Conservation (phyloP, 1,284 basidiomycete species). For the Tilletia horrida region DNA sequence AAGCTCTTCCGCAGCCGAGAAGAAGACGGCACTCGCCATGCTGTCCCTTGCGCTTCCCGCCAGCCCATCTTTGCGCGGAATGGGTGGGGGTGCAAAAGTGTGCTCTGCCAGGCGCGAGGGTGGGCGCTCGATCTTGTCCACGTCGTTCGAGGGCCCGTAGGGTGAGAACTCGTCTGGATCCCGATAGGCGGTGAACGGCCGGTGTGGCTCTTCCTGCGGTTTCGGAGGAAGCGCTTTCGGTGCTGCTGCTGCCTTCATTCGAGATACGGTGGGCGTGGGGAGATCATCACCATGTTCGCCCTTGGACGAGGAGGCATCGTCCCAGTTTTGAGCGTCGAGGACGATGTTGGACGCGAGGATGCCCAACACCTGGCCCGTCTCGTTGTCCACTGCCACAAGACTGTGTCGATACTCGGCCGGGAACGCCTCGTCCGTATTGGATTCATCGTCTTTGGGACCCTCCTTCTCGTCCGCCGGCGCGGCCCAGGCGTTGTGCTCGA, state of each 20-base stretch:
- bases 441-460: no score
- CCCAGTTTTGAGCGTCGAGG: conserved; percentile 21
- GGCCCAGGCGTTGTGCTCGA: conserved; percentile 2
- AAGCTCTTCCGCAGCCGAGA: conserved; percentile 28
- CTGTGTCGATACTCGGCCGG: conserved; percentile 31
- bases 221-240: conserved; percentile 7
- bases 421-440: background rate
- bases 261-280: conserved; percentile 22
- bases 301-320: background rate
- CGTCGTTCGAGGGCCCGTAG: conserved; percentile 2
- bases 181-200: conserved; percentile 25
- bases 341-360: conserved; percentile 34
- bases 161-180: conserved; percentile 22
- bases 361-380: conserved; percentile 38
- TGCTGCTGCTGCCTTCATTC: background rate
- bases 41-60: background rate
- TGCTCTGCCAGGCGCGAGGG: conserved; percentile 28
- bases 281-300: conserved; percentile 22
- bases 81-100: conserved; percentile 41
- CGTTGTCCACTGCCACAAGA: conserved; percentile 42
- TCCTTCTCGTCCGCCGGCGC: background rate
- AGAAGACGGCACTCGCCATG: conserved; percentile 31
- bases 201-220: conserved; percentile 13
- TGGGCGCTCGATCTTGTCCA: background rate
- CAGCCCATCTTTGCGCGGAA: conserved; percentile 30